Conservation (phyloP, 345 rosid genomes). For the Gossypium longicalyx region DNA sequence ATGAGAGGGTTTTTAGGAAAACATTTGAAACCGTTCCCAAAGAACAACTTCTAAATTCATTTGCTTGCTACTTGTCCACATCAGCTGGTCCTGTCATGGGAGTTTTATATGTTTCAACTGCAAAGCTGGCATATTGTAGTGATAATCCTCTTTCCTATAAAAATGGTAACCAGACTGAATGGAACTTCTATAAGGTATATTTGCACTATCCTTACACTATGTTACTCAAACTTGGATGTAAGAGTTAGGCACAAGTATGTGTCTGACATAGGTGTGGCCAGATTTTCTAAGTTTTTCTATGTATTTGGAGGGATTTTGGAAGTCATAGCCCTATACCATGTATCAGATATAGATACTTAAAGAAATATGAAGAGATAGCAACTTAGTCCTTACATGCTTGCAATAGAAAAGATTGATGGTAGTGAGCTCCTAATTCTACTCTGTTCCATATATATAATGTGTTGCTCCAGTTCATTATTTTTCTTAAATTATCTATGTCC, state of each 20-base stretch:
- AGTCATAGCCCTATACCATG: no score
- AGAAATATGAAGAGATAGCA: no score
- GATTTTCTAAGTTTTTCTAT: no score
- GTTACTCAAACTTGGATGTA: no score
- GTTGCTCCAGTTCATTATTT: no score
- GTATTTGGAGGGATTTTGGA: no score
- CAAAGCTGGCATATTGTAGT: slow-evolving; percentile 66
- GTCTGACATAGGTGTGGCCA: no score
- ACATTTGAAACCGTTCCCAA: slow-evolving; percentile 75
- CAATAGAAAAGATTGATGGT: slow-evolving; percentile 2
- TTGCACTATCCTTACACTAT: background rate
- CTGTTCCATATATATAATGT: no score
- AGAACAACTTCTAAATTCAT: slow-evolving; percentile 53
- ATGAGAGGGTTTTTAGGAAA: slow-evolving; percentile 63
- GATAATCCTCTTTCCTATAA: slow-evolving; percentile 72
- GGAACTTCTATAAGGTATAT: slow-evolving; percentile 80
- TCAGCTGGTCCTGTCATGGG: slow-evolving; percentile 93
- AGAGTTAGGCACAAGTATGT: no score
- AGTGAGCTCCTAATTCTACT: background rate
- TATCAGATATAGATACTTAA: no score
- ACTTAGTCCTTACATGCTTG: slow-evolving; percentile 5
- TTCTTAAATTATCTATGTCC: no score
- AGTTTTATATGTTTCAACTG: slow-evolving; percentile 53
- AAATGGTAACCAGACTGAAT: slow-evolving; percentile 48
- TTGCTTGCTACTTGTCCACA: slow-evolving; percentile 74